Percentiles rank a stretch among this genome's conserved stretches.
Conservation (phyloP, 768 basidiomycete genomes). For the Termitomyces sp. region DNA sequence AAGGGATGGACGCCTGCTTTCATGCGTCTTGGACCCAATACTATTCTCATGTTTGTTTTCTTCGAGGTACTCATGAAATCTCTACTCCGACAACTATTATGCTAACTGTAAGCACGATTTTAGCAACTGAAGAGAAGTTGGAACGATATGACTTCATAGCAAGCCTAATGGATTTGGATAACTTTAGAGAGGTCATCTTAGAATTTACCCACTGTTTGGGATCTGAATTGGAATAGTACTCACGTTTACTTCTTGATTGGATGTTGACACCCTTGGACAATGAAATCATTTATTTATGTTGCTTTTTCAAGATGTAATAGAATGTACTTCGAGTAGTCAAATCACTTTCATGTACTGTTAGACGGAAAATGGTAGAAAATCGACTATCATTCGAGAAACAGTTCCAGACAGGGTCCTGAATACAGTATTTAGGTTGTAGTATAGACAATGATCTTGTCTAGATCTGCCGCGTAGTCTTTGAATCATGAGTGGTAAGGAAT, state of each 20-base stretch:
- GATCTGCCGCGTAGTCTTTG: conserved; percentile 50
- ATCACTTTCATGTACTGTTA: neutral
- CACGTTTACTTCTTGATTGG: neutral
- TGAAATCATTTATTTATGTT: conserved; percentile 1
- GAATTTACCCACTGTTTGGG: neutral
- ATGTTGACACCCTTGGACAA: conserved; percentile 2
- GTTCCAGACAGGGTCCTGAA: neutral
- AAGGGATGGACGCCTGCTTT: conserved; percentile 91
- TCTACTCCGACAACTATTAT: neutral
- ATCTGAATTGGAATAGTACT: neutral
- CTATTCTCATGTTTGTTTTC: conserved; percentile 80
- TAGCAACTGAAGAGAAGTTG: conserved; percentile 73
- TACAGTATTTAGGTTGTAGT: conserved; percentile 24
- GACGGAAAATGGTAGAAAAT: no score
- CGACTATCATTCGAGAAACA: neutral
- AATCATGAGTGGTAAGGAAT: neutral
- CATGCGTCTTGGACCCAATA: conserved; percentile 79
- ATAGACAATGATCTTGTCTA: conserved; percentile 60
- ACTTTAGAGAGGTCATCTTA: conserved; percentile 1
- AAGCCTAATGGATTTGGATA: neutral
- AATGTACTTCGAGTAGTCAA: conserved; percentile 1
- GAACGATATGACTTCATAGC: conserved; percentile 23
- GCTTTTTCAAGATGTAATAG: conserved; percentile 3
- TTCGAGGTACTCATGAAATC: conserved; percentile 51
- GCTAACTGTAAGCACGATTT: conserved; percentile 2